Evolutionary conservation across 1,284 basidiomycete species (phyloP).

Genomic region (Moesziomyces sp.): DNA sequence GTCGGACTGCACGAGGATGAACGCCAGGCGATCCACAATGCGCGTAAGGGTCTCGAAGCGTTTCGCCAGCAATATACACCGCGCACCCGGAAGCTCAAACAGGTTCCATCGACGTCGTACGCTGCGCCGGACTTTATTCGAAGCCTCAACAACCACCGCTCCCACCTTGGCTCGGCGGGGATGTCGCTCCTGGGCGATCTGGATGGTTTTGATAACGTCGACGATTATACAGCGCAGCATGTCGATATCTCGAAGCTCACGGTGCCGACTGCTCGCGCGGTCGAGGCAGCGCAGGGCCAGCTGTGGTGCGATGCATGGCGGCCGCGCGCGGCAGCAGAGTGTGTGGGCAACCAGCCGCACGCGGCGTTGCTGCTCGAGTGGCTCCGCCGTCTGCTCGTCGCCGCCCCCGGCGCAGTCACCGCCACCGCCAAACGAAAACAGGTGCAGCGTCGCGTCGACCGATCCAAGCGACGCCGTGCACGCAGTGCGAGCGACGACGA

Average conservation of each 20-base stretch:
- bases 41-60: slow-evolving; percentile 5
- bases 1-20: slow-evolving; percentile 5
- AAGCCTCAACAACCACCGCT: background rate
- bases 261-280: background rate
- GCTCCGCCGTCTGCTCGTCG: slow-evolving; percentile 47
- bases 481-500: slow-evolving; percentile 24
- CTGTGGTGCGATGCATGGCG: slow-evolving; percentile 47
- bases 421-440: slow-evolving; percentile 18
- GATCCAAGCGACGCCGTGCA: slow-evolving; percentile 5
- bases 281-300: slow-evolving; percentile 5
- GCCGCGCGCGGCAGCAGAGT: slow-evolving; percentile 25
- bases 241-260: slow-evolving; percentile 9
- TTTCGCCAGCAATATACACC: slow-evolving; percentile 22
- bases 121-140: background rate
- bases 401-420: slow-evolving; percentile 17
- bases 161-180: background rate
- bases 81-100: background rate
- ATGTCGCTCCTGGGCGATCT: slow-evolving; percentile 6
- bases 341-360: slow-evolving; percentile 38
- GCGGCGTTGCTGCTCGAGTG: slow-evolving; percentile 50
- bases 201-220: background rate
- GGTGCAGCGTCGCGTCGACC: slow-evolving; percentile 35
- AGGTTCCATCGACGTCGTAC: too few relatives aligned
- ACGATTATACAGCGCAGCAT: slow-evolving; percentile 14
- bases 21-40: background rate